Conservation (phyloP, 129 eudicot genomes). For the Pulicaria dysenterica region DNA sequence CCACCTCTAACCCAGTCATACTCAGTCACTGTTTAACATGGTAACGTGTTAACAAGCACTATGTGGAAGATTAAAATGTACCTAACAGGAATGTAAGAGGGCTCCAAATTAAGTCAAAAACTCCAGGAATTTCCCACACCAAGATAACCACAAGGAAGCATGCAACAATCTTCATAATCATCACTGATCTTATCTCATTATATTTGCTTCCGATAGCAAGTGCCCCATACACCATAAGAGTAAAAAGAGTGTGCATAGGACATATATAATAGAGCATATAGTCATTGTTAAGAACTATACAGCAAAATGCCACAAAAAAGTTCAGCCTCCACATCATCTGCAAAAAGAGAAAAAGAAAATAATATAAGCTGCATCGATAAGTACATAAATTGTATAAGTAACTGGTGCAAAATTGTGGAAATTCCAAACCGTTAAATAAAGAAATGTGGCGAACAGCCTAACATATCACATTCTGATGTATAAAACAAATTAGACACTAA, state of each 20-base stretch:
- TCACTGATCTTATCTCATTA: constrained; percentile 81
- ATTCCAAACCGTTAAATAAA: background rate
- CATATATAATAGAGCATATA: constrained; percentile 91
- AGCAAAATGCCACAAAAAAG: constrained; percentile 83
- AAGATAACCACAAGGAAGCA: constrained; percentile 79
- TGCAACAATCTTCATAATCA: constrained; percentile 60
- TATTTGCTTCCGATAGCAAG: constrained; percentile 89
- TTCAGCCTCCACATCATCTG: constrained; percentile 99
- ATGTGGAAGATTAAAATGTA: constrained; percentile 26
- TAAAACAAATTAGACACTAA: constrained; percentile 11
- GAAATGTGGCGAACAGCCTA: constrained; percentile 17
- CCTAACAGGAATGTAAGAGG: constrained; percentile 75
- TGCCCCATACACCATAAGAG: constrained; percentile 93
- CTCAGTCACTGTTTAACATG: background rate
- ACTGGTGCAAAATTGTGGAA: constrained; percentile 2
- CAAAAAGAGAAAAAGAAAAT: constrained; percentile 35
- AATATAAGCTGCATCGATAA: constrained; percentile 21
- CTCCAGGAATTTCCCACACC: constrained; percentile 93
- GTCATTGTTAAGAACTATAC: constrained; percentile 87
- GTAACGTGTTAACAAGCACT: background rate
- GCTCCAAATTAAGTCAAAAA: constrained; percentile 75
- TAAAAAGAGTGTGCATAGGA: constrained; percentile 96
- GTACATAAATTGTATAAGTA: background rate
- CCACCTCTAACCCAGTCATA: constrained; percentile 7
- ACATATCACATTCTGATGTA: constrained; percentile 4